Percentiles rank a stretch among this genome's conserved stretches.
phyloP scores from a whole-genome alignment of 176 grass and related monocot species.

The Leersia perrieri region DNA sequence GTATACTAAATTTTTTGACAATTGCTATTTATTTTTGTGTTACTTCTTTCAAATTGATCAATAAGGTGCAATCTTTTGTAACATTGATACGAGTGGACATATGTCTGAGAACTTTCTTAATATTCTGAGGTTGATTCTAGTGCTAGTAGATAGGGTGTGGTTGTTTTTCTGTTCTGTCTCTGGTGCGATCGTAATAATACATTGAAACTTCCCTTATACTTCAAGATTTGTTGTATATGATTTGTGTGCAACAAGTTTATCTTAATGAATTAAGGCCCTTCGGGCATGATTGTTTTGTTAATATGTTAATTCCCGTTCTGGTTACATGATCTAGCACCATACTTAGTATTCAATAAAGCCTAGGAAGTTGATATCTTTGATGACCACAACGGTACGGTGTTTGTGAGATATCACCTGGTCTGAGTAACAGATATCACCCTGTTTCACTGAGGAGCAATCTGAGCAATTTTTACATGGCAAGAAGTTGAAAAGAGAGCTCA shows the following conservation, averaged over 20 bases:
- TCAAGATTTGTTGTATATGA: background rate
- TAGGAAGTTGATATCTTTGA: background rate
- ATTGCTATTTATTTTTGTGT: background rate
- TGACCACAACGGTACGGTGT: background rate
- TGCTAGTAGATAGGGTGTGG: background rate
- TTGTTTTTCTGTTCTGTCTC: background rate
- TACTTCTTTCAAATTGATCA: background rate
- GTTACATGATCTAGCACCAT: background rate
- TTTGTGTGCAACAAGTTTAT: background rate
- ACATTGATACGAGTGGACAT: background rate
- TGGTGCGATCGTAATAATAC: background rate
- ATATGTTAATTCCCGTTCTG: background rate
- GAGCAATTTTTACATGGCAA: background rate
- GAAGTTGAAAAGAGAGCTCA: background rate
- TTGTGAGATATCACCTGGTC: background rate
- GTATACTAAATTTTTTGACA: slow-evolving; percentile 2
- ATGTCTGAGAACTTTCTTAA: background rate
- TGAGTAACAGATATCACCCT: background rate
- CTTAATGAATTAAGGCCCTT: background rate
- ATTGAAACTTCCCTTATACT: background rate
- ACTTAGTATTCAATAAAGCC: background rate
- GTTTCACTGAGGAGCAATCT: background rate
- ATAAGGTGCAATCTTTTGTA: background rate
- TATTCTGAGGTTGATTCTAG: background rate
- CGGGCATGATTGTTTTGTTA: background rate